Conservation (phyloP, 495 filamentous ascomycete species). For the Xylaria grammica region DNA sequence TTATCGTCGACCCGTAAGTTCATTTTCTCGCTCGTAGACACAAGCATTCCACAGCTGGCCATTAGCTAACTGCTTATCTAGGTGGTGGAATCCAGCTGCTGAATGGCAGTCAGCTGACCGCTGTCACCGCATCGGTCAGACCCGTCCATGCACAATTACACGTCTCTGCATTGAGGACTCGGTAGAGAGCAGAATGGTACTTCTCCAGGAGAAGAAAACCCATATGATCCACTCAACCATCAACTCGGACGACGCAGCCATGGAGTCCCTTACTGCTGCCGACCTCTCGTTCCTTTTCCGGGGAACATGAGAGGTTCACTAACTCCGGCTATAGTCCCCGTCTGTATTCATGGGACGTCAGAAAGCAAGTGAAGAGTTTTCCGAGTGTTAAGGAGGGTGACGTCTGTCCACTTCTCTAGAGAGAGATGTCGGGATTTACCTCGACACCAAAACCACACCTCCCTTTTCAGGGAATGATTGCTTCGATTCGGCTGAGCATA, state of each 20-base stretch:
- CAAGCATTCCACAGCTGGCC: constrained; percentile 28
- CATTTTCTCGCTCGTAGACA: neutral
- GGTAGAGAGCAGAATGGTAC: constrained; percentile 91
- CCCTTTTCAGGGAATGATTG: neutral
- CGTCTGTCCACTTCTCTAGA: neutral
- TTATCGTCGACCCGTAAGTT: constrained; percentile 91
- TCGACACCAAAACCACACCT: neutral
- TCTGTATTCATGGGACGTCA: neutral
- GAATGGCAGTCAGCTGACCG: constrained; percentile 98
- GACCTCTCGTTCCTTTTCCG: constrained; percentile 96
- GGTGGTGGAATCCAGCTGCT: constrained; percentile 96
- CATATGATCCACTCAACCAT: constrained; percentile 96
- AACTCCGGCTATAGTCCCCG: neutral
- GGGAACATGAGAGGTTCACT: constrained; percentile 45
- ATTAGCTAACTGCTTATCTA: constrained; percentile 39
- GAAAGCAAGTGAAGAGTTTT: neutral
- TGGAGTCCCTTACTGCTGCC: constrained; percentile 86
- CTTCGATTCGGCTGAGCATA: constrained; percentile 7
- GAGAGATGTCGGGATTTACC: neutral
- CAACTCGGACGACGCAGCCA: constrained; percentile 83
- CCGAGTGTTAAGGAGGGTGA: neutral
- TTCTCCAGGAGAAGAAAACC: constrained; percentile 96
- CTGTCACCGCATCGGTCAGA: constrained; percentile 96
- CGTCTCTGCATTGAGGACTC: constrained; percentile 94
- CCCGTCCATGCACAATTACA: constrained; percentile 90